Percentiles rank a stretch among this genome's conserved stretches.
Conservation (phyloP, 257 asterid species). For the Ligustrum vulgare region DNA sequence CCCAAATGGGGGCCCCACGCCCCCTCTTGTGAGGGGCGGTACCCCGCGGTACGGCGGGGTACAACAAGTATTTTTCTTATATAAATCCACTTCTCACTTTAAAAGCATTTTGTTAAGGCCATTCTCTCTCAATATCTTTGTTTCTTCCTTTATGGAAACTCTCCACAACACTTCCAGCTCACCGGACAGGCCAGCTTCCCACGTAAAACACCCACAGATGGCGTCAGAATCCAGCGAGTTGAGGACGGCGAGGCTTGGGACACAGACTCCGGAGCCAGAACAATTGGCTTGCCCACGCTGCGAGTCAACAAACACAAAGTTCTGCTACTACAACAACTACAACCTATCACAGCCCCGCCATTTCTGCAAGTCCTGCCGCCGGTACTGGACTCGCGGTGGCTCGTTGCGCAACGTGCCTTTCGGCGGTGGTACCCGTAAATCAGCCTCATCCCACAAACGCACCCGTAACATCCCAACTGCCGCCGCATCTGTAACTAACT, state of each 20-base stretch:
- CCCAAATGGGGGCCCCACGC: too few relatives aligned
- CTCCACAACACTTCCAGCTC: constrained; percentile 5
- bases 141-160: constrained; percentile 12
- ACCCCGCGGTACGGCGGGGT: too few relatives aligned
- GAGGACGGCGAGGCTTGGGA: constrained; percentile 21
- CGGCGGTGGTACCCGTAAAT: constrained; percentile 56
- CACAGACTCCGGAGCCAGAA: constrained; percentile 33
- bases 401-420: constrained; percentile 55
- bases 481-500: neutral
- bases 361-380: constrained; percentile 59
- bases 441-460: constrained; percentile 40
- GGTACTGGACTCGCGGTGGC: constrained; percentile 69
- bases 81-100: neutral
- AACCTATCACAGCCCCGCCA: constrained; percentile 67
- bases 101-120: too few relatives aligned
- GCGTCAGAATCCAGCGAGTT: constrained; percentile 35
- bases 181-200: neutral
- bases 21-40: too few relatives aligned
- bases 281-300: constrained; percentile 61
- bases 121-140: constrained; percentile 12
- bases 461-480: constrained; percentile 22
- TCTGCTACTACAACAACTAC: constrained; percentile 69
- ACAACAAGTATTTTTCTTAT: too few relatives aligned
- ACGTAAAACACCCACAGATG: constrained; percentile 8
- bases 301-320: constrained; percentile 54